Percentiles rank a stretch among this genome's conserved stretches.
Evolutionary conservation across 2,329 filamentous ascomycete species (phyloP).

Genomic region (Cyphellophora attinorum): DNA sequence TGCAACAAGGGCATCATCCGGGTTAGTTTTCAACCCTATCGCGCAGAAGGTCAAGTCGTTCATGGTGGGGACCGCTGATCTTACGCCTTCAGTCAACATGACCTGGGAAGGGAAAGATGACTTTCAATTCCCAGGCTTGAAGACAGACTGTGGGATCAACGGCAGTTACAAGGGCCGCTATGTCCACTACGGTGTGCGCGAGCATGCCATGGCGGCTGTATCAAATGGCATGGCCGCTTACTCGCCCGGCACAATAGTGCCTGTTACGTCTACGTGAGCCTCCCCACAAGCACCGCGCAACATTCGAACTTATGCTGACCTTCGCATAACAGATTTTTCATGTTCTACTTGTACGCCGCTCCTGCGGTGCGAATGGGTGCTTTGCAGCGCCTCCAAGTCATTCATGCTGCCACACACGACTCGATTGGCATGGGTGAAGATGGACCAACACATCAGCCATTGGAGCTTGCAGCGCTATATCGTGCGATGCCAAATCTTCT

Average conservation of each 20-base stretch:
- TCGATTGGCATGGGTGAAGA: slow-evolving; percentile 99
- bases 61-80: slow-evolving; percentile 88
- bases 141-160: no score
- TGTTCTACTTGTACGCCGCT: slow-evolving; percentile 97
- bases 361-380: slow-evolving; percentile 91
- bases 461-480: slow-evolving; percentile 97
- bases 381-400: slow-evolving; percentile 78
- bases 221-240: slow-evolving; percentile 80
- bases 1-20: slow-evolving; percentile 88
- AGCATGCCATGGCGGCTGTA: slow-evolving; percentile 42
- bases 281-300: no score
- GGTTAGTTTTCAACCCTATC: slow-evolving; percentile 84
- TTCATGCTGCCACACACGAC: slow-evolving; percentile 97
- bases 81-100: slow-evolving; percentile 98
- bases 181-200: slow-evolving; percentile 44
- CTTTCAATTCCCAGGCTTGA: slow-evolving; percentile 83
- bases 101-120: slow-evolving; percentile 95
- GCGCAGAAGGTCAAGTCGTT: slow-evolving; percentile 78
- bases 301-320: no score
- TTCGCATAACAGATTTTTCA: slow-evolving; percentile 98
- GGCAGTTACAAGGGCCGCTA: slow-evolving; percentile 89
- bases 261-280: no score
- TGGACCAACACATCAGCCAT: slow-evolving; percentile 96
- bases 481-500: slow-evolving; percentile 97
- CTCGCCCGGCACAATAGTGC: slow-evolving; percentile 87